Evolutionary conservation across 2,329 filamentous ascomycete genomes (phyloP), one percentile per base, ranked within the genome.

Genomic region (Lasiodiplodia sp.): DNA sequence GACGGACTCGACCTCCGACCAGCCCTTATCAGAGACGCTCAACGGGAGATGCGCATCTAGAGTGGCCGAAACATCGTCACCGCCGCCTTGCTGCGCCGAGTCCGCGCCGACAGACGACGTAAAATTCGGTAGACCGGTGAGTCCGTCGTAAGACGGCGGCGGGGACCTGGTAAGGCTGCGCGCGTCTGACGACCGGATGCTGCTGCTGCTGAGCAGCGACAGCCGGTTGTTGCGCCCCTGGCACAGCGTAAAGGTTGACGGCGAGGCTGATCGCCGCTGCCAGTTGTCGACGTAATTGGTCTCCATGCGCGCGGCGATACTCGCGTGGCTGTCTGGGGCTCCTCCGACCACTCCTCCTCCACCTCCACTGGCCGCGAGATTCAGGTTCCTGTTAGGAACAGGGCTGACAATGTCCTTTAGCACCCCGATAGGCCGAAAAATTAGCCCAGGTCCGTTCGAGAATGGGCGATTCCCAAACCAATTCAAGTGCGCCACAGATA

Each of bases 191-290:
- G 18, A 47, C 44, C 44, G 44, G 34, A 11, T 28, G 62, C 14
- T 25, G 16, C 49, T 11, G 23, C 31, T 38, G 34, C 63, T 66
- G 21, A 66, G 49, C 37, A 66, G n/a, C 11, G 63, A 66, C 23
- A 66, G 52, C 8, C 63, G 49, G 16, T 66, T 66, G 63, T 66
- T 56, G 49, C 63, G 63, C 14, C 63, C 63, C 51, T 38, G 44
- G 23, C 49, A 66, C 3, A 66, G 34, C 21, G 63, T 64, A 31
- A 64, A 64, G 18, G 47, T 64, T 10, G 60, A 64, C 12, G 60
- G 60, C 44, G 60, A 52, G 47, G 60, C 60, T 51, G 60, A 64
- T 38, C 47, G 44, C 44, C 40, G 40, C 16, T 18, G 40, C 40
- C 44, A 47, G n/a, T 18, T 25, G 37, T 51, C 56, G 37, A 34